Base-by-base conservation (phyloP, 306 rosid genomes). In the Aeschynomene evenia region DNA sequence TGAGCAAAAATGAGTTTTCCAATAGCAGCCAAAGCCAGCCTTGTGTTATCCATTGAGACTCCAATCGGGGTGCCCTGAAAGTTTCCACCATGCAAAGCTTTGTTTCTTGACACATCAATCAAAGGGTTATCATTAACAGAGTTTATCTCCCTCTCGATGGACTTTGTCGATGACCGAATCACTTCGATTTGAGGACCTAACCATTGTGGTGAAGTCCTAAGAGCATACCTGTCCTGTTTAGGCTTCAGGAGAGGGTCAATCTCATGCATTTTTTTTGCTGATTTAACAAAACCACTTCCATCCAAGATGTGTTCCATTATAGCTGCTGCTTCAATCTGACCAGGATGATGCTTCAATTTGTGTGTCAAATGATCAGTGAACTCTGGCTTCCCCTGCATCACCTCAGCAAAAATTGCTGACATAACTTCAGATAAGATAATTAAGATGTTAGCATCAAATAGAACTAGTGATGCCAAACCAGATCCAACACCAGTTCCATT, bases 121-220 rank as follows among this genome's bases (percentile, higher is more conserved):
- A 75, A 66, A 31, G 83, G 86, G 48, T 69, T 79, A 18, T 79
- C 83, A 49, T 79, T 80, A 66, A 75, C 70, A 24, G 76, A 81
- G 69, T 84, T 84, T 9, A 84, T 74, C 79, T 84, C 88, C 51
- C 79, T 54, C 52, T 84, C 83, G 1, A 84, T 81, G 11, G 75
- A 62, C 18, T 81, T 84, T 2, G 83, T 84, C 3, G 88, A 67
- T 4, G 22, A 45, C 20, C 80, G 52, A 24, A 84, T 72, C 3
- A 75, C 80, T 58, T 84, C 84, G 36, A 84, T 71, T 62, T 84
- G 86, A 10, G 88, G 88, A 62, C 85, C 84, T 39, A 84, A 20
- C 88, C 85, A 81, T 78, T 81, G 80, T 6, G 85, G 84, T 0
- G 83, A 84, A 39, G 88, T 84, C 7, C 85, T 55, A 75, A 84